These are phyloP conservation scores for Forsythia viridissima DNA, from an alignment of 257 asterid genomes.

Conservation along the genomic window DNA sequence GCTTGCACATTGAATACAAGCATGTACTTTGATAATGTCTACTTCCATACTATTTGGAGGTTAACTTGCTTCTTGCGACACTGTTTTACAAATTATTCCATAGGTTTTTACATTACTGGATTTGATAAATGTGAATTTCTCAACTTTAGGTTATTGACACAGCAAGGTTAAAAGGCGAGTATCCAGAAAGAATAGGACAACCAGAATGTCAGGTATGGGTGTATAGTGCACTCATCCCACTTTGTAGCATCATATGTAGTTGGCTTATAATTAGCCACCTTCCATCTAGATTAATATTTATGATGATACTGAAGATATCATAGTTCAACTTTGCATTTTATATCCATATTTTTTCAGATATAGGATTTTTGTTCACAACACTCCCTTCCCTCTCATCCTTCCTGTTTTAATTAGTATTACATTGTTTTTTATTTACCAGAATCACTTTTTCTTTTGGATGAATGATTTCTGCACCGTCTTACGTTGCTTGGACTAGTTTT, in stretches of 20 bases:
- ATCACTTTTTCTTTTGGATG: background rate
- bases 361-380: background rate
- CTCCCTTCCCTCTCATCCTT: background rate
- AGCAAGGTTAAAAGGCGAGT: slow-evolving; percentile 88
- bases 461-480: slow-evolving; percentile 10
- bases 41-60: background rate
- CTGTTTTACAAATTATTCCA: background rate
- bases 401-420: background rate
- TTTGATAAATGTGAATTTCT: slow-evolving; percentile 16
- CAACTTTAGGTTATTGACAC: slow-evolving; percentile 75
- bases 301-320: background rate
- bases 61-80: background rate
- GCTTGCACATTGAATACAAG: background rate
- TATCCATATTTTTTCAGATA: background rate
- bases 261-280: background rate
- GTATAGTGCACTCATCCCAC: background rate
- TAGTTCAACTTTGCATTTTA: background rate
- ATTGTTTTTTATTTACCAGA: background rate
- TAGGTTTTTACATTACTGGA: background rate
- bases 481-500: background rate
- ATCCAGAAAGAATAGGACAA: slow-evolving; percentile 93
- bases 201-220: slow-evolving; percentile 84
- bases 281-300: background rate
- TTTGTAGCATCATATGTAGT: background rate
- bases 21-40: background rate